phyloP scores from a whole-genome alignment of 1,284 basidiomycete genomes.

The Moesziomyces sp. region DNA sequence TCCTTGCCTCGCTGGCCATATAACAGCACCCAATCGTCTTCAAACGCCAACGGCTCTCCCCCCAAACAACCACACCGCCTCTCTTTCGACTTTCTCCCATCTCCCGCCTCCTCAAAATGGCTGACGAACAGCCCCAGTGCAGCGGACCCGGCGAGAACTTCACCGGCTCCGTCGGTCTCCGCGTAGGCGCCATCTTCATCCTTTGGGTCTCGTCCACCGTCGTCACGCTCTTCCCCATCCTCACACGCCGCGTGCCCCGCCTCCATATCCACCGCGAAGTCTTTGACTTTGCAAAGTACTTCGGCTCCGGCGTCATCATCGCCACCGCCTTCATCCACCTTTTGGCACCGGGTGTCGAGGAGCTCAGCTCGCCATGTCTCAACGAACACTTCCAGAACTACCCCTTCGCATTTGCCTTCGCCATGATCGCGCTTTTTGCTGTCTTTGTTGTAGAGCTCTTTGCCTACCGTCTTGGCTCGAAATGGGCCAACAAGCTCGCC shows the following conservation, averaged over 20 bases:
- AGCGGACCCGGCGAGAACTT: slow-evolving; percentile 35
- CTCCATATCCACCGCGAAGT: slow-evolving; percentile 63
- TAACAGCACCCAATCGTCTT: neutral
- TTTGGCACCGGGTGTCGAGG: slow-evolving; percentile 59
- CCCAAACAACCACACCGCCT: neutral
- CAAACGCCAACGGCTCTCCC: neutral
- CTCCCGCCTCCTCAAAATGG: slow-evolving; percentile 16
- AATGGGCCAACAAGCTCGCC: slow-evolving; percentile 47
- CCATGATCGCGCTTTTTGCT: slow-evolving; percentile 63
- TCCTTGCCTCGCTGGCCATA: neutral
- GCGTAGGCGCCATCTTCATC: slow-evolving; percentile 86
- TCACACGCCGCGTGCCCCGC: slow-evolving; percentile 73
- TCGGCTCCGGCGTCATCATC: slow-evolving; percentile 79
- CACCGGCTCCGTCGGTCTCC: slow-evolving; percentile 43
- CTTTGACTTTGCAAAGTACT: slow-evolving; percentile 84
- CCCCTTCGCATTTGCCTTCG: slow-evolving; percentile 61
- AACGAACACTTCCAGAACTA: slow-evolving; percentile 53
- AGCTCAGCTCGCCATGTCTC: slow-evolving; percentile 56
- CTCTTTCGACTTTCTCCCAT: neutral
- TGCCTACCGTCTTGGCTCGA: slow-evolving; percentile 60
- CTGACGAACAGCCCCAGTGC: slow-evolving; percentile 29
- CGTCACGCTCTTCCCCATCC: slow-evolving; percentile 84
- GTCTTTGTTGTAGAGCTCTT: slow-evolving; percentile 63
- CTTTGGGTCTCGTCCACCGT: slow-evolving; percentile 73
- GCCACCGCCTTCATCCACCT: slow-evolving; percentile 76